Conservation (phyloP, 208 protist genomes). For the Crithidia bombi region DNA sequence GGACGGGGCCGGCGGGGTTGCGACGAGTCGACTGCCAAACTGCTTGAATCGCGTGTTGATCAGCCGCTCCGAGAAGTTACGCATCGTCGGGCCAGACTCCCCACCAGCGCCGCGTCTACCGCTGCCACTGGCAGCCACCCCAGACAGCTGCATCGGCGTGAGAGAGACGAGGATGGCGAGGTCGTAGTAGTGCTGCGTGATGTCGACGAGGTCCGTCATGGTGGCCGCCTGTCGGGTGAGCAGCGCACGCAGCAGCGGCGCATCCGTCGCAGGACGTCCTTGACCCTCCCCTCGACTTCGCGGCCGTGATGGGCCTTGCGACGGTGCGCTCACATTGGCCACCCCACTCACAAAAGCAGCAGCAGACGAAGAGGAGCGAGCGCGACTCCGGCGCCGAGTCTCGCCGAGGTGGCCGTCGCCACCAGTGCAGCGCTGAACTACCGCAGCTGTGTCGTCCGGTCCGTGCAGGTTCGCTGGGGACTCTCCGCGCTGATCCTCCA, state of each 20-base stretch:
- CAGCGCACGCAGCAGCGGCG: slow-evolving; percentile 33
- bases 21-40: slow-evolving; percentile 20
- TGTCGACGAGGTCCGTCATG: slow-evolving; percentile 34
- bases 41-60: slow-evolving; percentile 30
- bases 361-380: background rate
- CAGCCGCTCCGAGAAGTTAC: slow-evolving; percentile 14
- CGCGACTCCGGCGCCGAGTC: background rate
- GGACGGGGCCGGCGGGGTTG: background rate
- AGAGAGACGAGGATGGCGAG: slow-evolving; percentile 67
- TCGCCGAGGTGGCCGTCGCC: background rate
- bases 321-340: background rate
- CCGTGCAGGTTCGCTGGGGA: background rate
- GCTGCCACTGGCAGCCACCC: background rate
- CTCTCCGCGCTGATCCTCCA: background rate
- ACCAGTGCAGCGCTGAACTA: slow-evolving; percentile 35
- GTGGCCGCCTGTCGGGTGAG: slow-evolving; percentile 36
- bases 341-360: background rate
- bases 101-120: slow-evolving; percentile 13
- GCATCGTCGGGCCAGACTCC: slow-evolving; percentile 18
- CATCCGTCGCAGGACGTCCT: background rate
- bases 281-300: background rate
- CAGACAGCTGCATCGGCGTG: slow-evolving; percentile 76
- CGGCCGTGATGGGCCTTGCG: background rate
- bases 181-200: slow-evolving; percentile 34
- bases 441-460: background rate